Evolutionary conservation across 1,284 basidiomycete genomes (phyloP), one percentile per base, ranked within the genome.

Genomic region (Nidula niveotomentosa): DNA sequence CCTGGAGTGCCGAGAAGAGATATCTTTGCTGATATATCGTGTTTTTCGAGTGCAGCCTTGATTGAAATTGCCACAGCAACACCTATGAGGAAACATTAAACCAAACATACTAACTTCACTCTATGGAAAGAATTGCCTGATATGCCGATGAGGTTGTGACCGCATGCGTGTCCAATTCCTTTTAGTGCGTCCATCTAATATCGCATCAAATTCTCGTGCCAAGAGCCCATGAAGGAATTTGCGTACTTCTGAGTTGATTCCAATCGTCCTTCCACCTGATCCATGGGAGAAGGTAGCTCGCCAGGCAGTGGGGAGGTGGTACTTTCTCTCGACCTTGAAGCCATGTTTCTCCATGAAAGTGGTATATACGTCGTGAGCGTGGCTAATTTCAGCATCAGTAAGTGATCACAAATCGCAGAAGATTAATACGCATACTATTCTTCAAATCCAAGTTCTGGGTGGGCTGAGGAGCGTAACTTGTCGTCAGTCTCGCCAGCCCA

Each of bases 71-170:
- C 81, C 17, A 89, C 82, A 1, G 83, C 90, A 4, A 91, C 81
- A 10, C 90, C 90, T 53, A 23, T 23, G 23, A 4, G 4, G 23
- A 23, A 23, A 23, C 23, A 23, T 23, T 23, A 23, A 23, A 4
- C 23, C 23, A 23, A 23, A 23, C 23, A 23, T 23, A 4, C 23
- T 23, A 23, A 23, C 23, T 23, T 23, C 4, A 23, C 23, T 23
- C 23, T 23, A 23, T 23, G 23, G 23, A 23, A 23, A 23, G 23
- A 23, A 23, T 23, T 23, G 23, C 23, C 23, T 23, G 72, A 69
- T 17, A 91, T 86, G 3, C 87, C 88, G 56, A 93, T 92, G 49
- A 93, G 72, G 62, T 91, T 91, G 66, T 92, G 89, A 1, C 89
- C 90, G 60, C 90, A 91, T 0, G 87, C 89, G 64, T 91, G 89